Conservation (phyloP, 352 stramenopile species). For the Blastocystis sp. region DNA sequence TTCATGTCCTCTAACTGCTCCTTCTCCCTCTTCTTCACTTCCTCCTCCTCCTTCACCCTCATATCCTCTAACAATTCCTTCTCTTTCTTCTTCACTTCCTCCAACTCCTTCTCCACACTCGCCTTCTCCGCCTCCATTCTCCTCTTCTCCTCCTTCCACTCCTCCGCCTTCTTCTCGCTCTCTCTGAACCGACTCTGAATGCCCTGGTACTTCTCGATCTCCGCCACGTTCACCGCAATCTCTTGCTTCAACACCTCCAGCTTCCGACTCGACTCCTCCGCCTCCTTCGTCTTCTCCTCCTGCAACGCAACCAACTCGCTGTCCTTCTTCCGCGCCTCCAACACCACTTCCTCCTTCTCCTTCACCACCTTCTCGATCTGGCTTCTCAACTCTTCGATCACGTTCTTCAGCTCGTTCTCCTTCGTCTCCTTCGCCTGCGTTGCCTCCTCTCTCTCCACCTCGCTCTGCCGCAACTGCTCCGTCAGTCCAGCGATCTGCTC, state of each 20-base stretch:
- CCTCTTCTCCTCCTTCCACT: neutral
- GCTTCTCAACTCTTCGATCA: neutral
- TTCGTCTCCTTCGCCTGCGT: neutral
- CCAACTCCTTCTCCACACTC: neutral
- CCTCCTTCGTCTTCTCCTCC: neutral
- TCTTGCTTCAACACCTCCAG: neutral
- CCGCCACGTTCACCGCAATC: neutral
- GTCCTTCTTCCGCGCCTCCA: neutral
- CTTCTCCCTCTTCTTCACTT: neutral
- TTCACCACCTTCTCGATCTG: neutral
- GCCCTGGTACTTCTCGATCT: neutral
- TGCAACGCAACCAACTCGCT: neutral
- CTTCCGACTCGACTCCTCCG: neutral
- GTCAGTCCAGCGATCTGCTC: neutral
- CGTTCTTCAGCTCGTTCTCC: neutral
- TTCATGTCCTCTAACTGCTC: neutral
- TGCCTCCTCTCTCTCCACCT: neutral
- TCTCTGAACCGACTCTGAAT: neutral
- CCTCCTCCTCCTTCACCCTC: neutral
- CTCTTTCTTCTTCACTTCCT: neutral
- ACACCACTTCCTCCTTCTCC: constrained; percentile 7
- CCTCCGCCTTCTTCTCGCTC: neutral
- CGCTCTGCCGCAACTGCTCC: neutral
- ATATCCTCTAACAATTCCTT: neutral
- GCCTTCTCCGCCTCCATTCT: neutral